Base-by-base conservation (phyloP, 1,284 basidiomycete genomes). In the Ceratobasidium sp. region DNA sequence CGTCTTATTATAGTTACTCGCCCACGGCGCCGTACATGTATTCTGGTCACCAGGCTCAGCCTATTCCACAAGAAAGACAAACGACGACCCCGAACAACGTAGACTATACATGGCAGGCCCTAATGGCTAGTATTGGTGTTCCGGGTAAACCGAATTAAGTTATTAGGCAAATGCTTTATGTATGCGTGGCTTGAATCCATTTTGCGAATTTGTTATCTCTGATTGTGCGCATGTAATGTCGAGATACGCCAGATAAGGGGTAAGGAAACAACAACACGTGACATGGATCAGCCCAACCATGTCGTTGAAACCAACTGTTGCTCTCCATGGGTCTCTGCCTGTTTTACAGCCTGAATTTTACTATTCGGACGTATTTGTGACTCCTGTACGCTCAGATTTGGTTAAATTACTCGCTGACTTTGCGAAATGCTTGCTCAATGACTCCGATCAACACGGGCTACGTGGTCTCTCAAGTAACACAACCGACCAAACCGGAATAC, bases 111-210 rank as follows among this genome's bases (percentile, higher is more conserved):
- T 71, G 67, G 67, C 67, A 71, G 50, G 67, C 54, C 31, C 33
- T 71, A 44, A 71, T 71, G 67, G 56, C 67, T 45, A 71, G 67
- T 45, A 71, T 71, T 31, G 67, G 67, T 44, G 24, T 71, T 36
- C 67, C 57, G 54, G 56, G 56, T 22, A 59, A 45, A 50, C 56
- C 54, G 19, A 50, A 36, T 59, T 71, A 71, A 71, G 3, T 71
- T 71, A 71, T 71, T 71, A 22, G 8, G 33, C 41, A 27, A n/a
- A n/a, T n/a, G n/a, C 47, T 44, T 50, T 33, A 29, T 60, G 36
- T 71, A 33, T 60, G n/a, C n/a, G 24, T 36, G 33, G 65, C n/a
- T 33, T 67, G 29, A 48, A 31, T 45, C 36, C 24, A 69, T 69
- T n/a, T 57, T 44, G 31, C 27, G 31, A 44, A 41, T 33, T 45